phyloP scores from a whole-genome alignment of 345 rosid genomes.

The Rhodamnia rubescens region DNA sequence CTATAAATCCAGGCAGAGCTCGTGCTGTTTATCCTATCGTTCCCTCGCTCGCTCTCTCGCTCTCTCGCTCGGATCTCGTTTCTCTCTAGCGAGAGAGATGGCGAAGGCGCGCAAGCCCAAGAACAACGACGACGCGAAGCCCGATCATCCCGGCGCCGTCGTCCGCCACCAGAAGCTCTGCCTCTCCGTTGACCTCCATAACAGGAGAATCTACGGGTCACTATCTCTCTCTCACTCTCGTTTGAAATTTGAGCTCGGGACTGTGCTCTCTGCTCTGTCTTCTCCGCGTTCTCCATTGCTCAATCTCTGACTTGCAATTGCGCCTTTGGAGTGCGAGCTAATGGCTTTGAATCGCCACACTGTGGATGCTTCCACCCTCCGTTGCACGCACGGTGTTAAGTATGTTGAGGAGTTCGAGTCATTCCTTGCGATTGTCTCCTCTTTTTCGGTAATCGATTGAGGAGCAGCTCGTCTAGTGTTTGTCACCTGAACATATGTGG shows the following conservation, averaged over 20 bases:
- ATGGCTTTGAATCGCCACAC: neutral
- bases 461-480: neutral
- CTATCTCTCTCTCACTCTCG: neutral
- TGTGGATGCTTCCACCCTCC: neutral
- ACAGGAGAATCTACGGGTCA: slow-evolving; percentile 78
- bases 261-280: neutral
- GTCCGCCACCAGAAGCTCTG: slow-evolving; percentile 94
- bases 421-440: neutral
- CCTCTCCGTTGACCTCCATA: slow-evolving; percentile 64
- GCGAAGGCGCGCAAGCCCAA: slow-evolving; percentile 85
- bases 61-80: neutral
- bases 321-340: neutral
- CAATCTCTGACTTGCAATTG: neutral
- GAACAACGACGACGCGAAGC: slow-evolving; percentile 59
- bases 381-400: neutral
- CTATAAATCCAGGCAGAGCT: neutral
- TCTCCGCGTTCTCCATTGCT: neutral
- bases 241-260: neutral
- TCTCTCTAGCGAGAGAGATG: slow-evolving; percentile 22
- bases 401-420: neutral
- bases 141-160: slow-evolving; percentile 62
- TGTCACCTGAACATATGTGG: neutral
- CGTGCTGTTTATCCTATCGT: fast-evolving
- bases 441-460: neutral
- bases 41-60: neutral